Evolutionary conservation across 345 rosid genomes (phyloP), one percentile per base, ranked within the genome.

Genomic region (Gossypium arboreum): DNA sequence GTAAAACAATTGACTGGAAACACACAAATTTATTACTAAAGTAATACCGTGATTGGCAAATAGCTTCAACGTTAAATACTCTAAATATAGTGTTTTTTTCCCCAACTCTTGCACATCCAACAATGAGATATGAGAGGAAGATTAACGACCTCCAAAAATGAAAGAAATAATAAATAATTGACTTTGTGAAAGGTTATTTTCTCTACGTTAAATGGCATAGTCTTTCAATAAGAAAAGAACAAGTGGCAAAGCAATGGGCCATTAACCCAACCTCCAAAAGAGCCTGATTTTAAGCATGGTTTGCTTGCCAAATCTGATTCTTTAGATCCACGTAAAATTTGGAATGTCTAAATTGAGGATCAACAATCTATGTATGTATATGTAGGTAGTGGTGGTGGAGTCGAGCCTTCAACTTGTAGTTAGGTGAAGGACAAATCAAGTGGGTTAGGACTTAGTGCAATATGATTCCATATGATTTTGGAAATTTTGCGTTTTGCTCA

Each of bases 341-440:
- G 7, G 55, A 13, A 5, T 51, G 55, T 3, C 39, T 34, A 34
- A 34, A 34, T 34, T 34, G 6, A 34, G 39, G 39, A 34, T 34
- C 39, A 34, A 34, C 39, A 34, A 34, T 1, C 39, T 34, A 4
- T 4, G 39, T 34, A 34, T 34, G 39, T 4, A 12, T 2, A 9
- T 54, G 9, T n/a, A 7, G 55, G 55, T 51, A 51, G 55, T 15
- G 16, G n/a, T 16, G n/a, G 4, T 51, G 5, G 39, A 51, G 44
- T 15, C 15, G 5, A 57, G 5, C 43, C 5, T 61, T 15, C 18
- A 61, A 18, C 20, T 65, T 65, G 51, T 4, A 18, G 29, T 58
- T 58, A 58, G 70, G 70, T 66, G 52, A 44, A 20, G 52, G 70
- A 66, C 29, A 66, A 66, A 66, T 43, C 17, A 2, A 43, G 50